Base-by-base conservation (phyloP, 108 stramenopile species). In the Skeletonema grethae region DNA sequence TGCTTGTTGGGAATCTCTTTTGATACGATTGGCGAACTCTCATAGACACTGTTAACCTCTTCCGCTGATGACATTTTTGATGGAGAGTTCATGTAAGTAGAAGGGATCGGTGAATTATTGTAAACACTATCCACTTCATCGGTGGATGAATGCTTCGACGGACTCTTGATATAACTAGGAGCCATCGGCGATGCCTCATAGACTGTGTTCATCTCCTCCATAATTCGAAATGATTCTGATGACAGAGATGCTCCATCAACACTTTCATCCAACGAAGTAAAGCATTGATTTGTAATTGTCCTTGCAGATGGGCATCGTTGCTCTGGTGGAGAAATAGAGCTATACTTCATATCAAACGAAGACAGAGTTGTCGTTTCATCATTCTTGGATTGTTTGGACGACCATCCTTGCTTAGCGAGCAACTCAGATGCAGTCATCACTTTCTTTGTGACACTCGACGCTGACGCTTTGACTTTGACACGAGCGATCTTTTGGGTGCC, bases 331-430 rank as follows among this genome's bases (percentile, higher is more conserved):
- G 29, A 67, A 35, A 35, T 28, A 5, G 67, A 53, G 20, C 55
- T 67, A 56, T 67, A 67, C 32, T 67, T 67, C 67, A 67, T 67
- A 8, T 53, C 18, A n/a, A 24, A 43, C 41, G 41, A 43, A 43
- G 13, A n/a, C 15, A n/a, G 15, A 43, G 15, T n/a, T 43, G 36
- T 11, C 10, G 10, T 38, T 38, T 38, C 36, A 11, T 38, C 36
- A 11, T 38, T 38, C 9, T 8, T 38, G 10, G 36, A 10, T 53
- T 53, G 50, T 8, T 53, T 53, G 20, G 50, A 22, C 22, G 50
- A 22, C 50, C 50, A 53, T 20, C 50, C 50, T 24, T 53, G 50
- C 9, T 53, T 53, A 22, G 50, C 18, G 22, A 53, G 50, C 6
- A 53, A 53, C 22, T 53, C 50, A 8, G 50, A 53, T 7, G 50